Evolutionary conservation across 169 alveolate species (phyloP).

Genomic region (Besnoitia besnoiti): DNA sequence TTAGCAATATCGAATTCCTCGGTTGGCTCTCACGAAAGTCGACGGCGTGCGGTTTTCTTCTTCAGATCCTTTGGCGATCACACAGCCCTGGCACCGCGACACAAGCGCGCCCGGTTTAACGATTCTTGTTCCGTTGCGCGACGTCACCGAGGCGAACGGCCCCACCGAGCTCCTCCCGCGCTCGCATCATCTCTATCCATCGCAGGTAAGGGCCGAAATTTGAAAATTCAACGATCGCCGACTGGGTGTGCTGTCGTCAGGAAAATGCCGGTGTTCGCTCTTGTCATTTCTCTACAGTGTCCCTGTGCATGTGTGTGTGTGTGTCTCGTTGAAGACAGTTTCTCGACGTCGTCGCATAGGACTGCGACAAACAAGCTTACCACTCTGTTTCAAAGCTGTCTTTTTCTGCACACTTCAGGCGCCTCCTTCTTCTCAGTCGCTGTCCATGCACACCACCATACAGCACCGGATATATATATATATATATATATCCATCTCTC

Average conservation of each 20-base stretch:
- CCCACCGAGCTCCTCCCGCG: slow-evolving; percentile 67
- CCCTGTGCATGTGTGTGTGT: background rate
- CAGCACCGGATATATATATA: background rate
- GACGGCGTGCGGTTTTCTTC: background rate
- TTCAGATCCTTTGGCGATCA: slow-evolving; percentile 68
- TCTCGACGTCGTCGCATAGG: too few relatives aligned
- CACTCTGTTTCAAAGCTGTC: too few relatives aligned
- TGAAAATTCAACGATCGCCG: background rate
- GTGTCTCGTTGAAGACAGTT: too few relatives aligned
- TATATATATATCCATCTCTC: background rate
- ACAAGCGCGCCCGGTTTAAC: slow-evolving; percentile 61
- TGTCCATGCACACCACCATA: background rate
- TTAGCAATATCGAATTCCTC: background rate
- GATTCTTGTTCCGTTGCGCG: slow-evolving; percentile 55
- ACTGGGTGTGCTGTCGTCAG: background rate
- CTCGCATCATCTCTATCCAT: slow-evolving; percentile 51
- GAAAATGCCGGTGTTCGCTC: background rate
- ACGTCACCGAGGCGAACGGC: slow-evolving; percentile 55
- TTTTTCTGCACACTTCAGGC: too few relatives aligned
- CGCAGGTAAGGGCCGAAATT: background rate
- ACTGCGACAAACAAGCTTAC: too few relatives aligned
- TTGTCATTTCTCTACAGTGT: background rate
- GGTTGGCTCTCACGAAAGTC: background rate
- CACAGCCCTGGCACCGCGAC: slow-evolving; percentile 72
- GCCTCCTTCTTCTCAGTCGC: background rate